Conservation (phyloP, 495 filamentous ascomycete species). For the Aspergillus carlsbadensis region DNA sequence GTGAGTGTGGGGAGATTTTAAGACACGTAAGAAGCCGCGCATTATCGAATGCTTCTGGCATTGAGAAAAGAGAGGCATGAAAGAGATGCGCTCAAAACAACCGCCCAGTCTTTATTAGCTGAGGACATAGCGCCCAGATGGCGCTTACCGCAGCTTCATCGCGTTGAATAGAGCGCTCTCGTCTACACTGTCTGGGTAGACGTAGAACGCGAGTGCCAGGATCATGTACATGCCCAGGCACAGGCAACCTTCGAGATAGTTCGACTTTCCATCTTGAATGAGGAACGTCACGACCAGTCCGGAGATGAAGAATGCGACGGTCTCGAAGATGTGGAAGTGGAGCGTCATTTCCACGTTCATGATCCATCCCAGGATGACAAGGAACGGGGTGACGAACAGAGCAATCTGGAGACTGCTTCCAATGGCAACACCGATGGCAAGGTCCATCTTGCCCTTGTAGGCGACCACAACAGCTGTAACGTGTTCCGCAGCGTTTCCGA, state of each 20-base stretch:
- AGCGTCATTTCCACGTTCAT: constrained; percentile 82
- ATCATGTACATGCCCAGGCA: constrained; percentile 79
- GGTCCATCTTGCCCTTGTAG: constrained; percentile 94
- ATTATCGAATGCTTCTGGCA: not conserved
- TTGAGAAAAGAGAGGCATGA: not conserved
- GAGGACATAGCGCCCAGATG: not conserved
- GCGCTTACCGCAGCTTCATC: not conserved
- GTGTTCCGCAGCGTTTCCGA: constrained; percentile 96
- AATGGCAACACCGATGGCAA: constrained; percentile 92
- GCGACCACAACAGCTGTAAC: constrained; percentile 93
- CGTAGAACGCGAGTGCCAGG: constrained; percentile 85
- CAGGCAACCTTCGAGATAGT: constrained; percentile 94
- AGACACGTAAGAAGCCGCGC: not conserved
- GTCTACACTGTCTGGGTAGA: constrained; percentile 68
- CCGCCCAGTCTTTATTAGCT: not conserved
- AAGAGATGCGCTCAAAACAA: not conserved
- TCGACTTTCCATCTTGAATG: constrained; percentile 90
- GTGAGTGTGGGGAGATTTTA: not conserved
- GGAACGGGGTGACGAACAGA: constrained; percentile 83
- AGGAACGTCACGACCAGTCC: constrained; percentile 91
- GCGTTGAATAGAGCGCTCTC: constrained; percentile 20
- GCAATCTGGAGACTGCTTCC: constrained; percentile 94
- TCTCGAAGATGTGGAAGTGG: constrained; percentile 91
- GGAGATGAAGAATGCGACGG: constrained; percentile 86
- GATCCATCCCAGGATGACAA: constrained; percentile 92